phyloP scores from a whole-genome alignment of 1,284 basidiomycete species.

The Athelia psychrophila region DNA sequence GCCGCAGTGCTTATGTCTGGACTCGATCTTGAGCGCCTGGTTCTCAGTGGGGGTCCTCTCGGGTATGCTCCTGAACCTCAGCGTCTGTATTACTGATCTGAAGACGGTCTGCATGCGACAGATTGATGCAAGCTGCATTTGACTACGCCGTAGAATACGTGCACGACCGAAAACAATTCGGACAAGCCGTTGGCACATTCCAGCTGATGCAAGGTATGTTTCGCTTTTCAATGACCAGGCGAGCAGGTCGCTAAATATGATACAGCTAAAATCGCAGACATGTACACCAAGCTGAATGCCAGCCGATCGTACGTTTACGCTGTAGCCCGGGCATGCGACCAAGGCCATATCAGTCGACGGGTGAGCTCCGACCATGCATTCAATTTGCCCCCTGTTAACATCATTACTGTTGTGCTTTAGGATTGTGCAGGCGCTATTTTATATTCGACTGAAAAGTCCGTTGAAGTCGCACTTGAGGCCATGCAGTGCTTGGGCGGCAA shows the following conservation, averaged over 20 bases:
- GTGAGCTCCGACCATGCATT: conserved; percentile 40
- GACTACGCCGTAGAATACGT: conserved; percentile 88
- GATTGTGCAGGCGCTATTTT: conserved; percentile 92
- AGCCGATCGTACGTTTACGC: conserved; percentile 92
- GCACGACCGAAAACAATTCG: conserved; percentile 91
- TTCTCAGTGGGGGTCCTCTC: conserved; percentile 83
- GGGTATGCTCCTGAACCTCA: conserved; percentile 28
- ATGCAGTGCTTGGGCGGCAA: conserved; percentile 76
- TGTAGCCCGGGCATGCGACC: conserved; percentile 86
- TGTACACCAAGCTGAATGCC: conserved; percentile 93
- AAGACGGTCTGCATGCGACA: conserved; percentile 26
- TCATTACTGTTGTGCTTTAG: conserved; percentile 34
- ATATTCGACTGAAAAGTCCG: conserved; percentile 86
- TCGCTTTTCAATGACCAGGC: background rate
- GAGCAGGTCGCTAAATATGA: background rate
- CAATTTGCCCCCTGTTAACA: background rate
- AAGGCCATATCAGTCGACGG: conserved; percentile 76
- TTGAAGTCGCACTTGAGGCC: conserved; percentile 88
- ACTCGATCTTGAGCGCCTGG: conserved; percentile 88
- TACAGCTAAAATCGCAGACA: conserved; percentile 82
- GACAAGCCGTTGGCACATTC: conserved; percentile 84
- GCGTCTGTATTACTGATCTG: background rate
- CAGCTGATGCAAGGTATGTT: conserved; percentile 89
- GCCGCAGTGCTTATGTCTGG: conserved; percentile 93
- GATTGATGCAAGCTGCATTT: conserved; percentile 95